A percentile compares a stretch with the other conserved stretches of the same genome.
Conservation (phyloP, 352 stramenopile species). For the Phytophthora tentaculata region DNA sequence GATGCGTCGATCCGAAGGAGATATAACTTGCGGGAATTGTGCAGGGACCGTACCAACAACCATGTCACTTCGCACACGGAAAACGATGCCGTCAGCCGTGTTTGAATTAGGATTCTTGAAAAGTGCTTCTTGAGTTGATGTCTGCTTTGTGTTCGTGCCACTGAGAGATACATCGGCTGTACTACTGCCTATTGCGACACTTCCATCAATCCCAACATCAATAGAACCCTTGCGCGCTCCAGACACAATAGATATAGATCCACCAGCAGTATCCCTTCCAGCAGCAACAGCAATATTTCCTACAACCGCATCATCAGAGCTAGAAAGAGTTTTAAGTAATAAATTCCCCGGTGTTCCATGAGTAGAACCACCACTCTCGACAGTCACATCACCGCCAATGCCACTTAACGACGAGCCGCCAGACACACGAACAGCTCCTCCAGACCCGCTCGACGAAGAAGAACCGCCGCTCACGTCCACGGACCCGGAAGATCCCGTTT, state of each 20-base stretch:
- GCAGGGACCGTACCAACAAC: slow-evolving; percentile 70
- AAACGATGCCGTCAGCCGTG: slow-evolving; percentile 41
- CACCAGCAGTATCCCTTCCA: slow-evolving; percentile 17
- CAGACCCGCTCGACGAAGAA: slow-evolving; percentile 28
- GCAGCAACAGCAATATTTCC: slow-evolving; percentile 18
- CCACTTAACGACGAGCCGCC: slow-evolving; percentile 20
- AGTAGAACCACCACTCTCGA: slow-evolving; percentile 8
- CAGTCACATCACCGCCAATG: slow-evolving; percentile 19
- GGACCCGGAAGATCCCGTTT: slow-evolving; percentile 18
- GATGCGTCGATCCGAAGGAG: slow-evolving; percentile 92
- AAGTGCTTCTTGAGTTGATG: slow-evolving; percentile 23
- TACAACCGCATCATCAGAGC: slow-evolving; percentile 7
- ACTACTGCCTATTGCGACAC: slow-evolving; percentile 18
- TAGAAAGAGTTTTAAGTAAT: slow-evolving; percentile 7
- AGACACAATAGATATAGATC: slow-evolving; percentile 33
- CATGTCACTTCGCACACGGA: slow-evolving; percentile 49
- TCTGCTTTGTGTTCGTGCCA: slow-evolving; percentile 31
- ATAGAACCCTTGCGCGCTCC: slow-evolving; percentile 27
- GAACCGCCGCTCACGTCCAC: slow-evolving; percentile 21
- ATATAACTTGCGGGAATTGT: slow-evolving; percentile 87
- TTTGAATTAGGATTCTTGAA: slow-evolving; percentile 33
- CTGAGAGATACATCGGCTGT: slow-evolving; percentile 24
- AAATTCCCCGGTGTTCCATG: slow-evolving; percentile 14
- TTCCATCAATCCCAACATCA: slow-evolving; percentile 28
- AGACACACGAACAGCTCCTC: slow-evolving; percentile 19